Conservation (phyloP, 148 eudicot genomes). For the Heliamphora exappendiculata region DNA sequence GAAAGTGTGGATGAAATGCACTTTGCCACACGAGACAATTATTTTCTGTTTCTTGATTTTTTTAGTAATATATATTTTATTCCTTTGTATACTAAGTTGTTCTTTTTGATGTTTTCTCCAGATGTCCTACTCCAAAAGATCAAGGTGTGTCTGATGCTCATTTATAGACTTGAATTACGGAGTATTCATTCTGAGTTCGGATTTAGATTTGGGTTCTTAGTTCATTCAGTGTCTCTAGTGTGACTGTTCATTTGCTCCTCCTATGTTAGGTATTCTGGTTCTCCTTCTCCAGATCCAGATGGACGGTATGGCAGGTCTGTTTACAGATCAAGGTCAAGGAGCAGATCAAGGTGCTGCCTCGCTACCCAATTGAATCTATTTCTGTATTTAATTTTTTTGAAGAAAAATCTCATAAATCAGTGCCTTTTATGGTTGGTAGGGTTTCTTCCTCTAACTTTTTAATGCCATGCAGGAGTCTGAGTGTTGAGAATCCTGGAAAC, state of each 20-base stretch:
- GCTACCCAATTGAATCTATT: background rate
- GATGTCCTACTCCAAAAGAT: conserved; percentile 82
- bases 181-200: background rate
- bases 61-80: background rate
- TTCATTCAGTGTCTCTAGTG: background rate
- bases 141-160: conserved; percentile 29
- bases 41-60: background rate
- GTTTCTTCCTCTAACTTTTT: background rate
- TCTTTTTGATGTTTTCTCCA: conserved; percentile 12
- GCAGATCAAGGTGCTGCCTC: conserved; percentile 54
- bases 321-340: conserved; percentile 63
- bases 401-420: background rate
- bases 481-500: conserved; percentile 90
- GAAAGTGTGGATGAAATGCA: too few relatives aligned
- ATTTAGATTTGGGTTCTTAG: background rate
- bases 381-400: background rate
- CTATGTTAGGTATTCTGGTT: conserved; percentile 35
- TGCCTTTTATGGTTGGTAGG: background rate
- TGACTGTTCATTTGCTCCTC: background rate
- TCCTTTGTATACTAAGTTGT: background rate
- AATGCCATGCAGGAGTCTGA: conserved; percentile 48
- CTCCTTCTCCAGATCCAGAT: conserved; percentile 54
- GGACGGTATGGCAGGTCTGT: conserved; percentile 35
- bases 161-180: background rate
- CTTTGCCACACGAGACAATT: too few relatives aligned